Conservation (phyloP, 192 early-diverging fungal genomes). For the Helicostylum pulchrum region DNA sequence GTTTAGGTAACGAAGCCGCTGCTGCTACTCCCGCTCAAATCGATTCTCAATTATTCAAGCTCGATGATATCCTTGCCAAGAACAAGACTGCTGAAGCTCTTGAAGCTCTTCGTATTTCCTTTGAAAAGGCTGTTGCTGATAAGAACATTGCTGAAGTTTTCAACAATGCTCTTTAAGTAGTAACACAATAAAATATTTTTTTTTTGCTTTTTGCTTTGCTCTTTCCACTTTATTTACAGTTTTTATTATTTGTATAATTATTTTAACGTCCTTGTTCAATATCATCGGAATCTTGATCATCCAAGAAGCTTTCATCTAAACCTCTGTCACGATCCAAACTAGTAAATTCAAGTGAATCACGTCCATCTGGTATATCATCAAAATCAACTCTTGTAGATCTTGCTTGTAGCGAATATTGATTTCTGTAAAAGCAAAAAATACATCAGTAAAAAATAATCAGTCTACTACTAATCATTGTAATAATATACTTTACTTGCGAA, state of each 20-base stretch:
- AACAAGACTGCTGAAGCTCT: constrained; percentile 52
- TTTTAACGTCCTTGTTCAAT: constrained; percentile 5
- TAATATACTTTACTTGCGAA: constrained; percentile 52
- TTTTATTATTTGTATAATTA: not conserved
- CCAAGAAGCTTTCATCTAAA: constrained; percentile 9
- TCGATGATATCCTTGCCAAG: constrained; percentile 77
- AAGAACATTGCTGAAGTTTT: constrained; percentile 61
- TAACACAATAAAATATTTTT: not conserved
- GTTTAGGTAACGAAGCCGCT: constrained; percentile 53
- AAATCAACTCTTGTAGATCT: constrained; percentile 30
- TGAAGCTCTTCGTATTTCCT: constrained; percentile 51
- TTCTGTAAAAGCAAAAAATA: constrained; percentile 1
- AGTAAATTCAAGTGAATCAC: constrained; percentile 14
- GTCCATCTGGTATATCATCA: constrained; percentile 12
- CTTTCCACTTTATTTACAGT: not conserved
- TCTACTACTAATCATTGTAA: not conserved
- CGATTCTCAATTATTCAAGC: constrained; percentile 67
- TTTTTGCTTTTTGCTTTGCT: no score
- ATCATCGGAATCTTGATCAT: constrained; percentile 22
- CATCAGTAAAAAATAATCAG: not conserved
- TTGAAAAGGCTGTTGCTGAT: constrained; percentile 63
- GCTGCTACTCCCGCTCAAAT: constrained; percentile 57
- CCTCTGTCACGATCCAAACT: constrained; percentile 17
- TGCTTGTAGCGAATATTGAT: constrained; percentile 30
- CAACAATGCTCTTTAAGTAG: constrained; percentile 37